phyloP scores from a whole-genome alignment of 1,139 yeast species.

The Diutina sp. region DNA sequence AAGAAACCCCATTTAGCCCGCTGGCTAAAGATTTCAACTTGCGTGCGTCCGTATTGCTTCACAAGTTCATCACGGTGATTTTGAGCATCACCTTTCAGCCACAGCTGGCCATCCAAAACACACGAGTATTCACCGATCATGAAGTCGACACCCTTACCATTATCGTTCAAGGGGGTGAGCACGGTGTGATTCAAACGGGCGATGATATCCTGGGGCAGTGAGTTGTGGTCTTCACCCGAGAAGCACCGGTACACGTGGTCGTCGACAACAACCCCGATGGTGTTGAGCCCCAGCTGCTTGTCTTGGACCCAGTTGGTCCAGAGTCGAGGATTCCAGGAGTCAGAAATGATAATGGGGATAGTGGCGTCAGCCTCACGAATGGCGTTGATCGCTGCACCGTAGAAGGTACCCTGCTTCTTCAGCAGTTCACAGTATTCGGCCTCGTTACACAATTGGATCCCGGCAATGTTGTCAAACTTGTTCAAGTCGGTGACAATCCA shows the following conservation, averaged over 20 bases:
- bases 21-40: constrained; percentile 28
- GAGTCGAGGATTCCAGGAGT: constrained; percentile 85
- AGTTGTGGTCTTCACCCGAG: constrained; percentile 57
- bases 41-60: constrained; percentile 25
- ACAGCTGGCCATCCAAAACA: constrained; percentile 64
- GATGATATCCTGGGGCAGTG: constrained; percentile 53
- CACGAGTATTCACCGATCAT: constrained; percentile 87
- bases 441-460: constrained; percentile 79
- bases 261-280: constrained; percentile 62
- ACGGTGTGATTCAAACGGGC: constrained; percentile 41
- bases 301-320: constrained; percentile 60
- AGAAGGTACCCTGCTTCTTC: constrained; percentile 44
- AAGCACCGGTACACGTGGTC: constrained; percentile 82
- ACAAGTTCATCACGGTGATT: constrained; percentile 19
- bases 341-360: constrained; percentile 73
- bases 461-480: constrained; percentile 55
- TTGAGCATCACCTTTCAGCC: constrained; percentile 41
- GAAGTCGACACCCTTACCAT: constrained; percentile 47
- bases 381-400: constrained; percentile 50
- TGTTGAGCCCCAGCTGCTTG: constrained; percentile 16
- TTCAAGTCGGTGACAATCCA: constrained; percentile 53
- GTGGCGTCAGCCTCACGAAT: constrained; percentile 43
- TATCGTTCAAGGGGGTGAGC: constrained; percentile 34
- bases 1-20: constrained; percentile 46
- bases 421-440: constrained; percentile 46